Evolutionary conservation across 345 rosid species (phyloP), one percentile per base, ranked within the genome.

Genomic region (Aquilaria yunnanensis): DNA sequence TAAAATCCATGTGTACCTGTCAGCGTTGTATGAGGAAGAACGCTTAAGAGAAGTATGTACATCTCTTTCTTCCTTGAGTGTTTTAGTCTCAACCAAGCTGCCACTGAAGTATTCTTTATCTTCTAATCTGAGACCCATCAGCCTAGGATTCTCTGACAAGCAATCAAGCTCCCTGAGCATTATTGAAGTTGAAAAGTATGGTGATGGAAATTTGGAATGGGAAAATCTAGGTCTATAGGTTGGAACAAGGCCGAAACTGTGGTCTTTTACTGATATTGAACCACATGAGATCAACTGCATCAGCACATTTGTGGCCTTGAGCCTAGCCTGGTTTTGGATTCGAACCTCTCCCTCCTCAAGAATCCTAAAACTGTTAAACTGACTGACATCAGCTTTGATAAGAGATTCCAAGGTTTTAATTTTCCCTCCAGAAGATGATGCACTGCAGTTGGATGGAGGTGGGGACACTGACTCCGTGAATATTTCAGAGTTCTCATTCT

Each of bases 251-350:
- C 99, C 96, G 57, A 90, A 90, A 62, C 77, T 86, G 69, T 88
- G 81, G 70, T 94, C 96, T 78, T 88, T 90, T 47, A 94, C 99
- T 12, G 99, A 85, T 80, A 94, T 77, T 31, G 97, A 94, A 11
- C 99, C 99, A 49, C 99, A 90, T 0, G 99, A 90, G 70, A 94
- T 90, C 83, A 94, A 70, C 49, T 94, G 99, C 96, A 94, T 75
- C 69, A 94, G 64, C 87, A 88, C 78, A 69, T 71, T 86, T 4
- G 91, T 70, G 52, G 96, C 91, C 73, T 82, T 90, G 60, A 90
- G 74, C 74, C 87, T 85, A 12, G 89, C 63, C 57, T 80, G 74
- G 72, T 73, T 55, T 1, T 89, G 83, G 77, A 84, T 75, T 67
- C 86, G 84, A 62, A 84, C 61, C 13, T 88, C 93, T 72, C 87